A percentile compares a stretch with the other conserved stretches of the same genome.
Evolutionary conservation across 2,329 filamentous ascomycete species (phyloP).

Genomic region (Aspergillus sp.): DNA sequence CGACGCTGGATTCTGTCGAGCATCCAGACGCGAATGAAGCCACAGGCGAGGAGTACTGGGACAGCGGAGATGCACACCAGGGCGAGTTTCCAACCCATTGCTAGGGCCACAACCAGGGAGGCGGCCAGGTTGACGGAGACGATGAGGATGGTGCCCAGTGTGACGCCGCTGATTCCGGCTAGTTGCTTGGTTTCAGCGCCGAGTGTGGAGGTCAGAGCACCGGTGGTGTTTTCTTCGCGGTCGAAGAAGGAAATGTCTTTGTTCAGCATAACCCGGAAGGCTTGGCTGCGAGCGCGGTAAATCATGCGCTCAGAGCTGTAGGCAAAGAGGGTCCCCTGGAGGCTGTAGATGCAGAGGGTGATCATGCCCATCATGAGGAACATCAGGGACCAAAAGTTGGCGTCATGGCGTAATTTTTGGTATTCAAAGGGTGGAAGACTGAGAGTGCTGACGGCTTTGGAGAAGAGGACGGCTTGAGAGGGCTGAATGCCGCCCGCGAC

Average conservation of each 20-base stretch:
- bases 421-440: constrained; percentile 57
- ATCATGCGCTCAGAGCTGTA: constrained; percentile 81
- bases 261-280: constrained; percentile 28
- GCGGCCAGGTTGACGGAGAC: constrained; percentile 73
- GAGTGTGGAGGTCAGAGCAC: constrained; percentile 73
- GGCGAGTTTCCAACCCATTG: constrained; percentile 77
- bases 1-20: constrained; percentile 51
- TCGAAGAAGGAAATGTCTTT: constrained; percentile 36
- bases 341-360: constrained; percentile 65
- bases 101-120: constrained; percentile 65
- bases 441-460: constrained; percentile 76
- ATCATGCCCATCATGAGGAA: constrained; percentile 78
- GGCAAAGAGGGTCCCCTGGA: constrained; percentile 73
- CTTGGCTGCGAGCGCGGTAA: constrained; percentile 71
- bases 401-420: constrained; percentile 62
- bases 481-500: constrained; percentile 79
- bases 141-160: constrained; percentile 76
- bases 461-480: constrained; percentile 74
- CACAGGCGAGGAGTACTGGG: constrained; percentile 36
- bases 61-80: constrained; percentile 61
- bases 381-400: constrained; percentile 83
- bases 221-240: constrained; percentile 24
- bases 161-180: constrained; percentile 67
- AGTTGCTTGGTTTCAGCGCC: constrained; percentile 67
- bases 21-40: constrained; percentile 49